Evolutionary conservation across 495 filamentous ascomycete genomes (phyloP).

Genomic region (Glonium stellatum): DNA sequence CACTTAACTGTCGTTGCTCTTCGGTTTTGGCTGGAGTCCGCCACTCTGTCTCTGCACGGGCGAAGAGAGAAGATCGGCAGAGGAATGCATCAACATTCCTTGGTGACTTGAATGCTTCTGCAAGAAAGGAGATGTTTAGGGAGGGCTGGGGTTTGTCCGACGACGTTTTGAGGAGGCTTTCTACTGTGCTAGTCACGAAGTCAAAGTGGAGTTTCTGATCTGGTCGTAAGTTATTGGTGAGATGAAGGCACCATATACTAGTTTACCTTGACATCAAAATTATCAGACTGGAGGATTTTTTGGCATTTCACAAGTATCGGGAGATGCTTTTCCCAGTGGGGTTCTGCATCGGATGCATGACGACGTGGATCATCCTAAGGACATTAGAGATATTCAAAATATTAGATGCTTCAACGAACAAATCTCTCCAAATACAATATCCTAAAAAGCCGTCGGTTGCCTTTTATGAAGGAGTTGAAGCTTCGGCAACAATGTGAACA

Average conservation of each 20-base stretch:
- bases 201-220: slow-evolving; percentile 21
- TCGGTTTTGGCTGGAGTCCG: slow-evolving; percentile 18
- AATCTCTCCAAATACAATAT: slow-evolving; percentile 45
- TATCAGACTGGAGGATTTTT: slow-evolving; percentile 36
- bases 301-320: slow-evolving; percentile 44
- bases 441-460: slow-evolving; percentile 48
- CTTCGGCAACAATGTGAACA: slow-evolving; percentile 43
- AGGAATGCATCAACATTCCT: not conserved
- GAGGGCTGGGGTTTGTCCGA: slow-evolving; percentile 17
- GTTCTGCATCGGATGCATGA: slow-evolving; percentile 18
- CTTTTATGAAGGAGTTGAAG: slow-evolving; percentile 43
- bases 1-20: slow-evolving; percentile 48
- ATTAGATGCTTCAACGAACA: slow-evolving; percentile 22
- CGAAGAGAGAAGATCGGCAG: slow-evolving; percentile 48
- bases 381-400: slow-evolving; percentile 3
- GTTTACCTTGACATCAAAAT: slow-evolving; percentile 37
- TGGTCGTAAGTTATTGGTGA: slow-evolving; percentile 5
- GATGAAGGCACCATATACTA: not conserved
- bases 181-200: slow-evolving; percentile 12
- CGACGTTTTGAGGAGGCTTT: slow-evolving; percentile 29
- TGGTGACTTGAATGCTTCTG: slow-evolving; percentile 27
- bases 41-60: slow-evolving; percentile 35
- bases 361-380: slow-evolving; percentile 39
- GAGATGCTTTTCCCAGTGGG: slow-evolving; percentile 47
- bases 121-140: slow-evolving; percentile 32